Evolutionary conservation across 345 rosid species (phyloP), one percentile per base, ranked within the genome.

Genomic region (Geranium rotundifolium): DNA sequence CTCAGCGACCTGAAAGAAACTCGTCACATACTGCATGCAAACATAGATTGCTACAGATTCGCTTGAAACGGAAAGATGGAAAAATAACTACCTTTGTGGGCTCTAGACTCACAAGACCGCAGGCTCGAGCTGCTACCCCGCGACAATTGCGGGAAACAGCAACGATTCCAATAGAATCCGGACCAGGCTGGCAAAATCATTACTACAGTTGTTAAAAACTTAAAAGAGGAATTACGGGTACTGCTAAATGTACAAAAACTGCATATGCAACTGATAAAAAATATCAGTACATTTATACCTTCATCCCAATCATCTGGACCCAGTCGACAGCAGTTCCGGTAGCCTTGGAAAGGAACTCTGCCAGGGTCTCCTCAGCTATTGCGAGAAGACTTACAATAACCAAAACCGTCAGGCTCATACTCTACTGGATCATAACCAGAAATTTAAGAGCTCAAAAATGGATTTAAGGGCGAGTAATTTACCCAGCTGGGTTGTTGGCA

Each of bases 261-360:
- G 27, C 27, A 23, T 23, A 23, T 23, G 27, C 2, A 2, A 23
- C 27, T 23, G 27, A 23, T 23, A 23, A 23, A 59, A 39, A 37
- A 0, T 34, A 37, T 6, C 46, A 37, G 7, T 37, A 46, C 8
- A 16, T 46, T 61, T 54, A 41, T 63, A 91, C 98, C 98, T 92
- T 92, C 98, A 92, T 92, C 95, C 98, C 98, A 85, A 89, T 87
- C 97, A 92, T 89, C 89, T 92, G 98, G 29, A 89, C 98, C 98
- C 98, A 92, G 84, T 92, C 85, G 73, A 92, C 90, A 87, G 98
- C 97, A 82, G 97, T 92, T 82, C 98, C 98, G 52, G 97, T 92
- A 82, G 98, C 98, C 87, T 92, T 92, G n/a, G 89, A 77, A 27
- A 86, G 86, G 88, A 86, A 86, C 89, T 86, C 88, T 71, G 91